Conservation (phyloP, 2,329 filamentous ascomycete genomes). For the Sclerotinia minor region DNA sequence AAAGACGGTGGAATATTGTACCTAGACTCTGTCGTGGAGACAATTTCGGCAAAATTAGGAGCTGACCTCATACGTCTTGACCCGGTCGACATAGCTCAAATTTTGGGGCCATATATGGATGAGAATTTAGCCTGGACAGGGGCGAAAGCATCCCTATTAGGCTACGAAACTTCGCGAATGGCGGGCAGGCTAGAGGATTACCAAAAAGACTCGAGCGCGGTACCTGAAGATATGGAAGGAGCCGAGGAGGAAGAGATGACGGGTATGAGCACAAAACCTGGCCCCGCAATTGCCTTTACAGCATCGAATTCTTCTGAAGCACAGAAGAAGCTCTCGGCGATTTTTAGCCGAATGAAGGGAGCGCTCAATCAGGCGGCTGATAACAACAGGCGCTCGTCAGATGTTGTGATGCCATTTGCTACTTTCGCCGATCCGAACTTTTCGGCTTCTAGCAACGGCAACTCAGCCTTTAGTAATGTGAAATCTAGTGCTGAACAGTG, state of each 20-base stretch:
- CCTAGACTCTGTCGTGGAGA: slow-evolving; percentile 62
- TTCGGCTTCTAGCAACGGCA: slow-evolving; percentile 22
- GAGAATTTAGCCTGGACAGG: slow-evolving; percentile 52
- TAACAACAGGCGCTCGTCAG: slow-evolving; percentile 10
- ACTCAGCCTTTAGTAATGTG: slow-evolving; percentile 21
- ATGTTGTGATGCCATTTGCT: slow-evolving; percentile 21
- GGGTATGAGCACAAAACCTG: slow-evolving; percentile 3
- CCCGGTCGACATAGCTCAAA: slow-evolving; percentile 67
- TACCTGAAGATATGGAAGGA: slow-evolving; percentile 48
- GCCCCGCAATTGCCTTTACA: slow-evolving; percentile 14
- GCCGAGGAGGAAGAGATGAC: slow-evolving; percentile 41
- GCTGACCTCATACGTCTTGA: slow-evolving; percentile 70
- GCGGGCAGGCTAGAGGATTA: slow-evolving; percentile 55
- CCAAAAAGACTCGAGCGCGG: slow-evolving; percentile 47
- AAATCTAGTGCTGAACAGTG: slow-evolving; percentile 48
- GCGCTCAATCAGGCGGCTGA: neutral
- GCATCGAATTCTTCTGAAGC: slow-evolving; percentile 15
- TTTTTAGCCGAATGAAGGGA: slow-evolving; percentile 16
- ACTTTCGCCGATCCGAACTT: slow-evolving; percentile 17
- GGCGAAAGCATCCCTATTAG: slow-evolving; percentile 54
- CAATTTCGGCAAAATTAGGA: slow-evolving; percentile 59
- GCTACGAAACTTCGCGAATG: slow-evolving; percentile 56
- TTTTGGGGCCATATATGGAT: slow-evolving; percentile 69
- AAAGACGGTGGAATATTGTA: slow-evolving; percentile 54
- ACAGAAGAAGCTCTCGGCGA: slow-evolving; percentile 17